phyloP scores from a whole-genome alignment of 2,329 filamentous ascomycete genomes.

The Aspergillus persii region DNA sequence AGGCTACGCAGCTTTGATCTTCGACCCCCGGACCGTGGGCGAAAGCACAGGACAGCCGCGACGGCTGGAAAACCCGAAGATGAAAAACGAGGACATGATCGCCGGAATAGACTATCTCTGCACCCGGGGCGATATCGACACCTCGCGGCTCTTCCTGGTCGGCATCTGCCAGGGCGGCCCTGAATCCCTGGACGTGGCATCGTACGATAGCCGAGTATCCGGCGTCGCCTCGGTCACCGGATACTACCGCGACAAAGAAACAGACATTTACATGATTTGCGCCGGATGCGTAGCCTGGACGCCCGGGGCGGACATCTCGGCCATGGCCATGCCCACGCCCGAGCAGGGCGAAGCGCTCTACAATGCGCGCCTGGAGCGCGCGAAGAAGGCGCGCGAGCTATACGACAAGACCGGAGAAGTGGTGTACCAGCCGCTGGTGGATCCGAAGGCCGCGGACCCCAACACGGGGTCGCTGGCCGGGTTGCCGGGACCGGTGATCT shows the following conservation, averaged over 20 bases:
- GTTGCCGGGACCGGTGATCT: conserved; percentile 28
- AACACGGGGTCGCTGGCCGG: conserved; percentile 23
- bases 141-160: conserved; percentile 26
- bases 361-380: conserved; percentile 23
- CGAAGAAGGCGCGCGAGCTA: conserved; percentile 22
- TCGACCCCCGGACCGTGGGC: conserved; percentile 31
- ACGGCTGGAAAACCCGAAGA: conserved; percentile 29
- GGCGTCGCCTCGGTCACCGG: conserved; percentile 25
- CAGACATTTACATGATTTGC: conserved; percentile 32
- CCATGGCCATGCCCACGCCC: conserved; percentile 27
- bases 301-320: conserved; percentile 23
- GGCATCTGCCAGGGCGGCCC: conserved; percentile 31
- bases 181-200: conserved; percentile 30
- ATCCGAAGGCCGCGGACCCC: conserved; percentile 23
- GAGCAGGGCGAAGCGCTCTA: conserved; percentile 29
- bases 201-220: conserved; percentile 21
- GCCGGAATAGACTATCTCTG: conserved; percentile 29
- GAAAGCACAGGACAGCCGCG: conserved; percentile 30
- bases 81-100: conserved; percentile 31
- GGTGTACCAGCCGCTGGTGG: conserved; percentile 27
- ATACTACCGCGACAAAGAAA: conserved; percentile 30
- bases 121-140: conserved; percentile 23
- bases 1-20: conserved; percentile 31
- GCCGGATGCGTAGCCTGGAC: conserved; percentile 25
- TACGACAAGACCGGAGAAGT: conserved; percentile 30